Evolutionary conservation across 1,139 yeast species (phyloP).

Genomic region (Candida sp.): DNA sequence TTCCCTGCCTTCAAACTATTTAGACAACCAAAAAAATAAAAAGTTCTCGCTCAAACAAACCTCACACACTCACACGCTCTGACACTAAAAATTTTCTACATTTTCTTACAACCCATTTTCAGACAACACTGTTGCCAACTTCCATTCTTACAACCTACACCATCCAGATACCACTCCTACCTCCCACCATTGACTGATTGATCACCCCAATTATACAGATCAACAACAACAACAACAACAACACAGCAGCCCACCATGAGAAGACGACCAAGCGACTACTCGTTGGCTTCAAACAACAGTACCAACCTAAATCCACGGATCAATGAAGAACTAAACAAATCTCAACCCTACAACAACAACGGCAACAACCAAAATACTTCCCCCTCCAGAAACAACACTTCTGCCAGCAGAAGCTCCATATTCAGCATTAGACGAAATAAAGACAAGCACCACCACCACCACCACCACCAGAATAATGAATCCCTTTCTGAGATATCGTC

Average conservation of each 20-base stretch:
- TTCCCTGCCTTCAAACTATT: not conserved
- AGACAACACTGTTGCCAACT: no score
- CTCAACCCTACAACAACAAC: conserved; percentile 30
- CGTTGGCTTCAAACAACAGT: conserved; percentile 7
- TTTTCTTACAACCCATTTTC: no score
- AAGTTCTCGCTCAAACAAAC: not conserved
- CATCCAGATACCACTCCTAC: no score
- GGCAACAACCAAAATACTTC: conserved; percentile 10
- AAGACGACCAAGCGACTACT: conserved; percentile 25
- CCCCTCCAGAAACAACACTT: conserved; percentile 17
- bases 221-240: not conserved
- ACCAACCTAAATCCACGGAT: conserved; percentile 24
- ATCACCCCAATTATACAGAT: not conserved
- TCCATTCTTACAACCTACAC: no score
- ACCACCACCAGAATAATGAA: conserved; percentile 17
- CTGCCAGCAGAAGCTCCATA: conserved; percentile 40
- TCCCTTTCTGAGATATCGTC: conserved; percentile 39
- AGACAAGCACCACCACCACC: conserved; percentile 16
- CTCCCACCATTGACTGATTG: not conserved
- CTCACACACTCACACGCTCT: no score
- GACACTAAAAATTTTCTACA: no score
- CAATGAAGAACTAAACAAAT: conserved; percentile 37
- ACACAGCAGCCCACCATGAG: conserved; percentile 20
- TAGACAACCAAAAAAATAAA: not conserved
- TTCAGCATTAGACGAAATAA: conserved; percentile 38